A percentile compares a stretch with the other conserved stretches of the same genome.
Evolutionary conservation across 345 rosid species (phyloP).

Genomic region (Rhizophora apiculata): DNA sequence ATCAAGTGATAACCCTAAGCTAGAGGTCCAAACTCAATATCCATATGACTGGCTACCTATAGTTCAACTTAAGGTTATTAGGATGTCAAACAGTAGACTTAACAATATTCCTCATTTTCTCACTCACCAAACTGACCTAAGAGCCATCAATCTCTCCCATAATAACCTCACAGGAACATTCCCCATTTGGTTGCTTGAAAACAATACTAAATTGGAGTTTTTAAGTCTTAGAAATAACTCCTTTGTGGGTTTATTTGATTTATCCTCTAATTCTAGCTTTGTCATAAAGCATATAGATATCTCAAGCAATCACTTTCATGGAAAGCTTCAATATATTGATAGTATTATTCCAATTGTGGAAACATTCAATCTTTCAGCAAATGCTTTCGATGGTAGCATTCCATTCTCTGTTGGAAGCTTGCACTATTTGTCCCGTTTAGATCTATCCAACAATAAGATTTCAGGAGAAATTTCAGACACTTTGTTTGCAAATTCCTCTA

Average conservation of each 20-base stretch:
- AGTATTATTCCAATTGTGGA: not conserved
- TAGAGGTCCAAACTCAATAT: not conserved
- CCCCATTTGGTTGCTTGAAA: conserved; percentile 7
- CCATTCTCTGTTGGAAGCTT: not conserved
- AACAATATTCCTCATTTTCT: not conserved
- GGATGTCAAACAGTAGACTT: not conserved
- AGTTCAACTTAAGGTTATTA: not conserved
- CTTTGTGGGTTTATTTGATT: not conserved
- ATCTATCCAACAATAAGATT: too few species aligned
- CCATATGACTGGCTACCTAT: not conserved
- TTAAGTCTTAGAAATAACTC: not conserved
- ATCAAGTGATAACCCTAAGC: not conserved
- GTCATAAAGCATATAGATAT: not conserved
- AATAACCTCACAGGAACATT: not conserved
- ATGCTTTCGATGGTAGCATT: not conserved
- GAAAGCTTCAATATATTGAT: not conserved
- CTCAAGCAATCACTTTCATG: not conserved
- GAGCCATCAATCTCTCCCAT: not conserved
- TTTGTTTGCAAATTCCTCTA: too few species aligned
- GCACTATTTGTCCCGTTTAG: too few species aligned
- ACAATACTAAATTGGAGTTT: not conserved
- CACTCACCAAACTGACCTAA: not conserved
- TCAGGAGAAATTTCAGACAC: too few species aligned
- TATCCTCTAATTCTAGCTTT: not conserved
- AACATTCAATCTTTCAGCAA: not conserved